Conservation (phyloP, 164 flowering plant genomes). For the Piper longum region DNA sequence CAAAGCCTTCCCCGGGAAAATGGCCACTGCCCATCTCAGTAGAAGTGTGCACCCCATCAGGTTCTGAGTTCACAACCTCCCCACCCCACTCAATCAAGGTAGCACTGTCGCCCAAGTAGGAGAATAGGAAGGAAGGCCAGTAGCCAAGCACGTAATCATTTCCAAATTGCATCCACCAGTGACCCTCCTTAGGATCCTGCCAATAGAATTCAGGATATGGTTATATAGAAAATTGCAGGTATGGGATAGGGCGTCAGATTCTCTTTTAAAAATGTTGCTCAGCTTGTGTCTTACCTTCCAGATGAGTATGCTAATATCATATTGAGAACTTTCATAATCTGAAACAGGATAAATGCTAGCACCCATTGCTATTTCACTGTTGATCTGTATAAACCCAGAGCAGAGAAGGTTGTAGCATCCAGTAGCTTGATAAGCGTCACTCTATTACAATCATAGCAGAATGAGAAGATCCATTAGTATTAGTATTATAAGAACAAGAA, state of each 20-base stretch:
- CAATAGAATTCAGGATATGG: neutral
- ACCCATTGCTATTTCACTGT: slow-evolving; percentile 69
- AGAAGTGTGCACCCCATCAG: slow-evolving; percentile 37
- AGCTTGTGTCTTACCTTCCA: slow-evolving; percentile 65
- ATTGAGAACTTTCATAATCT: slow-evolving; percentile 59
- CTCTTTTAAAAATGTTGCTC: slow-evolving; percentile 2
- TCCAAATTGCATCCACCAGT: slow-evolving; percentile 69
- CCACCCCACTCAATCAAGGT: slow-evolving; percentile 58
- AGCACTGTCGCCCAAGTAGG: slow-evolving; percentile 42
- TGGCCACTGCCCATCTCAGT: slow-evolving; percentile 63
- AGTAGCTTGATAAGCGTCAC: slow-evolving; percentile 78
- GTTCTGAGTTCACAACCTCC: slow-evolving; percentile 46
- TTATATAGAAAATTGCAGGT: neutral
- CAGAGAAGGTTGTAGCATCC: slow-evolving; percentile 94
- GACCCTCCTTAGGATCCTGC: slow-evolving; percentile 43
- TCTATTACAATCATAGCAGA: slow-evolving; percentile 20
- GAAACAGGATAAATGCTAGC: slow-evolving; percentile 88
- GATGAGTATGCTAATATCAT: slow-evolving; percentile 70
- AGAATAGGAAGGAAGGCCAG: slow-evolving; percentile 47
- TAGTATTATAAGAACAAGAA: too few species aligned
- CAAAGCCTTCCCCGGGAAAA: slow-evolving; percentile 51
- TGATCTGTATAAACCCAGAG: slow-evolving; percentile 87
- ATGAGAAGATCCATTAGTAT: too few species aligned
- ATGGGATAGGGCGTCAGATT: slow-evolving; percentile 8
- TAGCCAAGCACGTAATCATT: slow-evolving; percentile 40